Percentiles rank a stretch among this genome's conserved stretches.
Conservation (phyloP, 73 alveolate species). For the Blepharisma stoltei region DNA sequence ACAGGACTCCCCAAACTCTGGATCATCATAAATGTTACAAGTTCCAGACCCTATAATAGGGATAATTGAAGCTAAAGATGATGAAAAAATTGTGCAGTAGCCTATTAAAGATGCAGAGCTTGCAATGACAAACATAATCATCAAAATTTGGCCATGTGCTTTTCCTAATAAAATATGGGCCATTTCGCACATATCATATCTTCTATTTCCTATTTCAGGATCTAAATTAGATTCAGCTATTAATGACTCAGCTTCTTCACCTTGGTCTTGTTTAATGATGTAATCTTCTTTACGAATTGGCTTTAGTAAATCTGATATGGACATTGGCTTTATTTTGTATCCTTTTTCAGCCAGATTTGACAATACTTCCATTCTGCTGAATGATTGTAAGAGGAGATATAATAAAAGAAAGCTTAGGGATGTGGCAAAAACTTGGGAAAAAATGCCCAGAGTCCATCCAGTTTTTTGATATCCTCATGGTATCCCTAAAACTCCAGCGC, state of each 20-base stretch:
- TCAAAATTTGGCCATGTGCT: neutral
- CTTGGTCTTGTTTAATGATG: neutral
- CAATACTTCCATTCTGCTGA: slow-evolving; percentile 22
- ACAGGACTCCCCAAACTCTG: neutral
- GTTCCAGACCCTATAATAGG: neutral
- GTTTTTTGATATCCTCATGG: neutral
- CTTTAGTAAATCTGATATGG: neutral
- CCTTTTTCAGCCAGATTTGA: neutral
- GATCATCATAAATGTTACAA: slow-evolving; percentile 22
- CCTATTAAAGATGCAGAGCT: neutral
- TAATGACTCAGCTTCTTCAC: neutral
- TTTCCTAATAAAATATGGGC: neutral
- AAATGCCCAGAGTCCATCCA: neutral
- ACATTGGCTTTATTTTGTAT: neutral
- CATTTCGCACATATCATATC: slow-evolving; percentile 15
- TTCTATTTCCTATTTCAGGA: neutral
- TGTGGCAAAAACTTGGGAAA: neutral
- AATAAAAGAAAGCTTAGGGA: neutral
- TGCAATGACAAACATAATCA: neutral
- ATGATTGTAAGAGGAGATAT: neutral
- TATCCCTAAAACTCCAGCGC: slow-evolving; percentile 19
- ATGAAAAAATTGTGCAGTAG: slow-evolving; percentile 6
- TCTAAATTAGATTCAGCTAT: neutral
- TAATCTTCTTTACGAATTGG: neutral
- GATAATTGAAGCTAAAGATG: slow-evolving; percentile 13